Evolutionary conservation across 345 rosid genomes (phyloP).

Genomic region (Heritiera fomes): DNA sequence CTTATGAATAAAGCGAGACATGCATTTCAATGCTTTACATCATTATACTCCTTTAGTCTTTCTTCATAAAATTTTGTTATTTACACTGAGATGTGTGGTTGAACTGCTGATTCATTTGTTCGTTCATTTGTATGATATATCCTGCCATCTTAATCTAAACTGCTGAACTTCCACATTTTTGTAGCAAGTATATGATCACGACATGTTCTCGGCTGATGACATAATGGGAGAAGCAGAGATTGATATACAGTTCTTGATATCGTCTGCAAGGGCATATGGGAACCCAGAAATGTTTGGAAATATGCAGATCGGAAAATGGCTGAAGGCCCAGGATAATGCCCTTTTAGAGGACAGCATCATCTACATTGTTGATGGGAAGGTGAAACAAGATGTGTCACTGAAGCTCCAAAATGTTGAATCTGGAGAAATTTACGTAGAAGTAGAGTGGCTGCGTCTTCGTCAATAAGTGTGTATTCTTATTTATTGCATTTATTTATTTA

Average conservation of each 20-base stretch:
- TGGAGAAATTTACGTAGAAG: constrained; percentile 71
- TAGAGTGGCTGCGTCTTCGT: constrained; percentile 81
- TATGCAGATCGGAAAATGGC: constrained; percentile 98
- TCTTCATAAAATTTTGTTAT: not conserved
- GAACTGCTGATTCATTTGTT: not conserved
- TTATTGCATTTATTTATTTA: not conserved
- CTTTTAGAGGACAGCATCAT: constrained; percentile 80
- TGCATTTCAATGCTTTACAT: not conserved
- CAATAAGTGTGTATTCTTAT: constrained; percentile 28
- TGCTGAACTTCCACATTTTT: not conserved
- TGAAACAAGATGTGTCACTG: constrained; percentile 66
- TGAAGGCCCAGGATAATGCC: constrained; percentile 82
- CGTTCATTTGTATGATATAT: no score
- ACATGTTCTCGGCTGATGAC: constrained; percentile 93
- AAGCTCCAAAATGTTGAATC: constrained; percentile 97
- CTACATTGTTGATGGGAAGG: constrained; percentile 90
- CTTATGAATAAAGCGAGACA: not conserved
- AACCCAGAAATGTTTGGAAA: constrained; percentile 85
- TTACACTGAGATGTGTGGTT: not conserved
- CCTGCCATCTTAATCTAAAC: not conserved
- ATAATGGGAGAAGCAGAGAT: constrained; percentile 98
- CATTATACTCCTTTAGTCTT: no score
- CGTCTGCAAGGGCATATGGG: constrained; percentile 94
- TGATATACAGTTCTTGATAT: constrained; percentile 84
- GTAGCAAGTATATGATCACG: constrained; percentile 87